Base-by-base conservation (phyloP, 495 filamentous ascomycete species). In the Podospora pseudopauciseta region DNA sequence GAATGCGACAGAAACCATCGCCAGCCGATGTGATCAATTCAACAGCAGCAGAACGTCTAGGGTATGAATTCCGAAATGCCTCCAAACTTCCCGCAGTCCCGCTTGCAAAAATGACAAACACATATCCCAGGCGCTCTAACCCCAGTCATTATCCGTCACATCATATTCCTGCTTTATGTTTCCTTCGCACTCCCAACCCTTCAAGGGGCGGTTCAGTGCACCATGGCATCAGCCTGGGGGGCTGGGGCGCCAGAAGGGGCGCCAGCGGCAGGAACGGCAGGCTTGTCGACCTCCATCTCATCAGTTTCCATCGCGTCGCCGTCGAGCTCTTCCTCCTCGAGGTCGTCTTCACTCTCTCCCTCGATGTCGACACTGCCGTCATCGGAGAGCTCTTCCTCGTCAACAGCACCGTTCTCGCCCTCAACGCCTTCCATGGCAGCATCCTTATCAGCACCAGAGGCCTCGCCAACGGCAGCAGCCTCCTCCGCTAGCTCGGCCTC, bases 361-460 rank as follows among this genome's bases (percentile, higher is more conserved):
- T 97, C 95, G n/a, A 99, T 88, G 76, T 99, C 95, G 74, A 97
- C 95, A 72, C 91, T 94, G 66, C 91, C 94, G 56, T 91, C 94
- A 55, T 97, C 93, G 18, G 91, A 92, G 64, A 92, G 88, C 28
- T 92, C 90, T 53, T 92, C 91, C 44, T 89, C 88, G 60, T 87
- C 88, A 55, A 81, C 76, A 60, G 80, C 81, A 20, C 53, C 76
- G 63, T 84, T 85, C 44, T 79, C 65, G 30, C 73, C 81, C 53
- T 92, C 91, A 28, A 84, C 86, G 57, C 90, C 92, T 20, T 86
- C 93, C 93, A 97, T 96, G 65, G 92, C 90, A 19, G 89, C 88
- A 70, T 96, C 93, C 64, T 91, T 90, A 39, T 80, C 85, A 26
- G 76, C 80, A 26, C 79, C 82, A 53, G 71, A 80, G 60, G 79